A percentile compares a stretch with the other conserved stretches of the same genome.
Evolutionary conservation across 805 yeast species (phyloP).

Genomic region (Spathaspora sp.): DNA sequence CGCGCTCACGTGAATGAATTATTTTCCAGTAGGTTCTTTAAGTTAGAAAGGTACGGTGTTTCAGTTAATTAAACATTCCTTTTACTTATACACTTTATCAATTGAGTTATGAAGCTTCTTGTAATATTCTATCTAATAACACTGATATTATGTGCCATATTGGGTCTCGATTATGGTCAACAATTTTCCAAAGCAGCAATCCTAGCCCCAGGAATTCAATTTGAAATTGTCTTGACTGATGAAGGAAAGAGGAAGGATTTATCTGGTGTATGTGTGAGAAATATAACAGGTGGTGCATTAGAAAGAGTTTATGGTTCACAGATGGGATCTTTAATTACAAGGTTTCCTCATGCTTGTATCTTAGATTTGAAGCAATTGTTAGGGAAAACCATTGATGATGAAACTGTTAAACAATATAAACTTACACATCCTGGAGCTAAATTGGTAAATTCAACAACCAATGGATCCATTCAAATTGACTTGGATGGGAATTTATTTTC

Average conservation of each 20-base stretch:
- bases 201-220: conserved; percentile 85
- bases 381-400: conserved; percentile 56
- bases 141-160: conserved; percentile 51
- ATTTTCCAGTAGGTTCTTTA: too few species aligned
- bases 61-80: too few species aligned
- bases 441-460: conserved; percentile 34
- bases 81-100: too few species aligned
- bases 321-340: conserved; percentile 63
- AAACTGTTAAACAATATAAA: conserved; percentile 44
- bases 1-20: too few species aligned
- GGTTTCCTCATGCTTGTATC: conserved; percentile 70
- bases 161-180: conserved; percentile 88
- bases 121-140: conserved; percentile 5
- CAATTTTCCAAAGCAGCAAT: conserved; percentile 83
- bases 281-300: conserved; percentile 29
- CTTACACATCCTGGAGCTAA: conserved; percentile 59
- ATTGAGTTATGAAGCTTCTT: background rate
- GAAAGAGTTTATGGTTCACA: conserved; percentile 78
- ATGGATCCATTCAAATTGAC: conserved; percentile 54
- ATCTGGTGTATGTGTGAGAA: conserved; percentile 67
- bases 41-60: too few species aligned
- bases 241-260: conserved; percentile 91
- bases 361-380: conserved; percentile 66
- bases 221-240: conserved; percentile 83
- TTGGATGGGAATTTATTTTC: conserved; percentile 37